phyloP scores from a whole-genome alignment of 139 green algal genomes.

The Deuterostichococcus epilithicus region DNA sequence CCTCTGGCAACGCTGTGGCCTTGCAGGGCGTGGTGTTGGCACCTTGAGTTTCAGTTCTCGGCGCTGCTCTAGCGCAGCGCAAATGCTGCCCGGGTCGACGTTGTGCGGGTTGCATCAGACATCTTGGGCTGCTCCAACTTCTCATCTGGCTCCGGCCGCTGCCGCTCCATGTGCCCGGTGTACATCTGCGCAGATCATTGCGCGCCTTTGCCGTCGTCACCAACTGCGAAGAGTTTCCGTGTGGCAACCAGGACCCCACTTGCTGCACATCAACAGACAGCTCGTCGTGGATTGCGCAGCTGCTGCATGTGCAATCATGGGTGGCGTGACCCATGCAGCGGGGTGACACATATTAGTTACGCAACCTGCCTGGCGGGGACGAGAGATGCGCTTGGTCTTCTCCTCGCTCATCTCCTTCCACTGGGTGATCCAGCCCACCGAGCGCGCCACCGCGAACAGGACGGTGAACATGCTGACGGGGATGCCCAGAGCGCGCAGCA shows the following conservation, averaged over 20 bases:
- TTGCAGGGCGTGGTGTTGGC: too few species aligned
- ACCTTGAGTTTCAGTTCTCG: too few species aligned
- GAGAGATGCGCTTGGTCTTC: slow-evolving; percentile 37
- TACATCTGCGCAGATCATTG: slow-evolving; percentile 30
- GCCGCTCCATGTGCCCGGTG: slow-evolving; percentile 35
- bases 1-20: too few species aligned
- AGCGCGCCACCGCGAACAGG: slow-evolving; percentile 66
- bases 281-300: neutral
- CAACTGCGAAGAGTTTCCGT: neutral
- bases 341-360: neutral
- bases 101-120: too few species aligned
- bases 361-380: slow-evolving; percentile 45
- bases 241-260: neutral
- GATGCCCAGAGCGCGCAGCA: slow-evolving; percentile 65
- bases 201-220: neutral
- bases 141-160: too few species aligned
- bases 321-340: neutral
- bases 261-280: neutral
- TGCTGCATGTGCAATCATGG: neutral
- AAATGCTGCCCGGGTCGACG: too few species aligned
- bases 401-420: slow-evolving; percentile 72
- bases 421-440: slow-evolving; percentile 68
- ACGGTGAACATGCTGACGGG: slow-evolving; percentile 66
- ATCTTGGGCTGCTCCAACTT: too few species aligned
- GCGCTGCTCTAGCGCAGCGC: too few species aligned